A percentile compares a stretch with the other conserved stretches of the same genome.
Evolutionary conservation across 306 rosid species (phyloP).

Genomic region (Abrus precatorius): DNA sequence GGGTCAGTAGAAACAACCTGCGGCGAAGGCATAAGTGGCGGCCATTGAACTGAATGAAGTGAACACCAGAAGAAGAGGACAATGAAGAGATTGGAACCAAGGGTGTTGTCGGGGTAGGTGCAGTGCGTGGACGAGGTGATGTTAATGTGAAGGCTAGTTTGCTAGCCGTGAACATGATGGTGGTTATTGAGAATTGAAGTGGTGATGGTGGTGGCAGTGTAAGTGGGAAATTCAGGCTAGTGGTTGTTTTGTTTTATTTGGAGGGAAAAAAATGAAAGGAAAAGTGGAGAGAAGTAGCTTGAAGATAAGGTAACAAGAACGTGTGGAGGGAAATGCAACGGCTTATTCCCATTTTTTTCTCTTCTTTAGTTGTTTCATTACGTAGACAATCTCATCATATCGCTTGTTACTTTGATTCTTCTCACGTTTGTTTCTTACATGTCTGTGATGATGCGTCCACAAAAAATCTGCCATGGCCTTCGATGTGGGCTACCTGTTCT

Average conservation of each 20-base stretch:
- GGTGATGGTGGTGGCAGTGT: slow-evolving; percentile 13
- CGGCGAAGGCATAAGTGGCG: slow-evolving; percentile 63
- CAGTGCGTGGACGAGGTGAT: slow-evolving; percentile 55
- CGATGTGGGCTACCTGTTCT: neutral
- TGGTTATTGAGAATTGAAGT: neutral
- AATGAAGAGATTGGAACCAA: slow-evolving; percentile 56
- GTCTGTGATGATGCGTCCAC: slow-evolving; percentile 25
- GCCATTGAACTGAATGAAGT: slow-evolving; percentile 63
- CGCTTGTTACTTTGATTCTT: slow-evolving; percentile 8
- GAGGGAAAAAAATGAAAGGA: slow-evolving; percentile 54
- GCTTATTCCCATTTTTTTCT: slow-evolving; percentile 40
- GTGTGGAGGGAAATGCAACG: slow-evolving; percentile 80
- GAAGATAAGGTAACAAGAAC: slow-evolving; percentile 74
- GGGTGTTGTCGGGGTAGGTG: slow-evolving; percentile 63
- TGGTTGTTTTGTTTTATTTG: slow-evolving; percentile 43
- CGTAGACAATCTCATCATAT: slow-evolving; percentile 11
- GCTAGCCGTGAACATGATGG: slow-evolving; percentile 59
- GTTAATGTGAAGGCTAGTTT: slow-evolving; percentile 68
- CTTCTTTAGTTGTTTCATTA: neutral
- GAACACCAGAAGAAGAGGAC: slow-evolving; percentile 49
- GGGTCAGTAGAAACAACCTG: slow-evolving; percentile 56
- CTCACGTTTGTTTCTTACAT: slow-evolving; percentile 41
- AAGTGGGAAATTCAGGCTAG: neutral
- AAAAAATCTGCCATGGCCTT: slow-evolving; percentile 29
- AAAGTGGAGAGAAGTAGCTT: slow-evolving; percentile 22